Base-by-base conservation (phyloP, 2,329 filamentous ascomycete species). In the Ceratocystis lukuohia region DNA sequence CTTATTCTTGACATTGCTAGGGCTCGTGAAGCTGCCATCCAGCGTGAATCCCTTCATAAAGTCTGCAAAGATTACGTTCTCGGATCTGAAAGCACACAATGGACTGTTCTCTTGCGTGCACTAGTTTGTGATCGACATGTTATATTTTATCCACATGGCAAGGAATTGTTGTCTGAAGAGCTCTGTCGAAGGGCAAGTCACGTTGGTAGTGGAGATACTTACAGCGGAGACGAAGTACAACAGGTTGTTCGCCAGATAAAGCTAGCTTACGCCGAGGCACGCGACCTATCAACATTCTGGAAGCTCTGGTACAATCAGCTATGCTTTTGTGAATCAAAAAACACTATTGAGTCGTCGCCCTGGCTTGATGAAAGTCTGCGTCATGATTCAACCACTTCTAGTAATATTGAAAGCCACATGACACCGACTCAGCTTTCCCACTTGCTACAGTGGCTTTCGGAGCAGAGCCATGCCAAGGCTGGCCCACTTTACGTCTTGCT, bases 61-160 rank as follows among this genome's bases (percentile, higher is more conserved):
- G 72, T 81, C 17, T 81, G 78, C 64, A 76, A 72, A 56, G 70
- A 74, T 1, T 80, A 80, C 68, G 80, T 75, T 0, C 68, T 80
- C 2, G 69, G 71, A 1, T 65, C 70, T 7, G 70, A 73, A 3
- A 70, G 65, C 4, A 76, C 75, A 2, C 75, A 80, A 59, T 81
- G 80, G 79, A 68, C 68, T 0, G 70, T 82, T 8, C 69, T 80
- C 5, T 76, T 74, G 15, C 73, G 72, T 12, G 70, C 79, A 30
- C 75, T 78, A 0, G 72, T 73, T 6, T 79, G 80, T 57, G 80
- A 82, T 46, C 74, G 78, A 0, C 80, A 81, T 61, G 74, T 78
- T 6, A 80, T 82, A 61, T 70, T 76, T 71, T 44, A 74, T 74
- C 0, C 78, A 2, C 78, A 76, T 0, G 72, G 72, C 6, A 69